Evolutionary conservation across 169 alveolate genomes (phyloP).

Genomic region (Amoebophrya sp.): DNA sequence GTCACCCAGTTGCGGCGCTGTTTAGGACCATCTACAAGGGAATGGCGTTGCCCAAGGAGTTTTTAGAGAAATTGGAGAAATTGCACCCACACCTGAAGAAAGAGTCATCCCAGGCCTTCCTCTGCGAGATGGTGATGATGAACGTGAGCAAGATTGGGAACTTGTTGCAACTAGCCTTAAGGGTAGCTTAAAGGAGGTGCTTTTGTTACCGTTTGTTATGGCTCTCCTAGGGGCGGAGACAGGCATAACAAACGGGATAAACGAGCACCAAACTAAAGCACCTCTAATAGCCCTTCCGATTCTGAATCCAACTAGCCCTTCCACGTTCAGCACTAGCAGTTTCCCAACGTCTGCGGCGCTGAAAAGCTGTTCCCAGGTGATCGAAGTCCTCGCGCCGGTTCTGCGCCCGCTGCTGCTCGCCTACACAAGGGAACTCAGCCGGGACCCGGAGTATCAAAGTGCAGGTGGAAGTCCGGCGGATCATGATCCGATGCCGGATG

Average conservation of each 20-base stretch:
- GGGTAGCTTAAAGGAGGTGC: no score
- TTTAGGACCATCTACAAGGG: not conserved
- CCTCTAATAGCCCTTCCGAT: no score
- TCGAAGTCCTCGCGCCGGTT: not conserved
- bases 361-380: not conserved
- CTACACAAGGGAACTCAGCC: not conserved
- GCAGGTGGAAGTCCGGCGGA: no score
- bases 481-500: no score
- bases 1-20: not conserved
- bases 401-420: not conserved
- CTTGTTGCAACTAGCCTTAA: not conserved
- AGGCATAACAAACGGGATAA: no score
- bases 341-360: not conserved
- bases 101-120: not conserved
- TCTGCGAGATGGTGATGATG: not conserved
- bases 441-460: not conserved
- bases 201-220: no score
- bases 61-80: not conserved
- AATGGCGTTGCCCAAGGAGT: not conserved
- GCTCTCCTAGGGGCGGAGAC: no score
- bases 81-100: not conserved
- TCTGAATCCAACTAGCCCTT: not conserved
- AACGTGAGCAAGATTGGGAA: not conserved
- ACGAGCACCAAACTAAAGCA: no score
- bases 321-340: not conserved